These are phyloP conservation scores for Sarocladium strictum DNA, from an alignment of 2,329 filamentous ascomycete genomes.

Conservation along the genomic window DNA sequence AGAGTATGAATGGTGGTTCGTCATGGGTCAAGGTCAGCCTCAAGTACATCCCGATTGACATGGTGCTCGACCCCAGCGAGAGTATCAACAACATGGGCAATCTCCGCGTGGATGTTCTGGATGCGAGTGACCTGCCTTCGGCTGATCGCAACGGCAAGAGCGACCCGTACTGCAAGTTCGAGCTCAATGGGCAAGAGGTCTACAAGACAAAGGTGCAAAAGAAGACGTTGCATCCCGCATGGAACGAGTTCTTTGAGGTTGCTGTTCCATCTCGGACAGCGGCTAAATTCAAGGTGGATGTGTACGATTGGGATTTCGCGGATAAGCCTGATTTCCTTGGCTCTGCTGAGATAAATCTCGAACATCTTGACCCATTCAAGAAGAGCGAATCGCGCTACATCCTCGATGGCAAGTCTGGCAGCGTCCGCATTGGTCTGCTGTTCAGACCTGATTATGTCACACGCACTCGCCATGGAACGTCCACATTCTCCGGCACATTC, in stretches of 20 bases:
- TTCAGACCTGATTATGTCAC: slow-evolving; percentile 93
- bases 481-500: slow-evolving; percentile 90
- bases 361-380: slow-evolving; percentile 77
- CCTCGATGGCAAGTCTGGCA: slow-evolving; percentile 85
- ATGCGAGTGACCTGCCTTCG: slow-evolving; percentile 80
- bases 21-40: slow-evolving; percentile 85
- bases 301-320: slow-evolving; percentile 96
- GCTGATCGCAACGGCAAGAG: slow-evolving; percentile 96
- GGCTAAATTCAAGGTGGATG: slow-evolving; percentile 73
- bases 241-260: slow-evolving; percentile 95
- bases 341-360: slow-evolving; percentile 66
- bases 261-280: slow-evolving; percentile 76
- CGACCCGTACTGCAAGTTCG: slow-evolving; percentile 94
- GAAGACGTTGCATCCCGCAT: slow-evolving; percentile 89
- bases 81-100: slow-evolving; percentile 99
- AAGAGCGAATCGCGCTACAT: slow-evolving; percentile 67
- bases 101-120: slow-evolving; percentile 86
- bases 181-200: slow-evolving; percentile 80
- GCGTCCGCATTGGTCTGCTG: slow-evolving; percentile 73
- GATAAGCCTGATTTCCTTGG: slow-evolving; percentile 93
- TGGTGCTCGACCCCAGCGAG: slow-evolving; percentile 89
- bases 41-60: slow-evolving; percentile 90
- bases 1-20: slow-evolving; percentile 62
- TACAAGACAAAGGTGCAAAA: slow-evolving; percentile 96
- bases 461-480: slow-evolving; percentile 79